Evolutionary conservation across 2,329 filamentous ascomycete genomes (phyloP), one percentile per base, ranked within the genome.

Genomic region (Aspergillus proliferans): DNA sequence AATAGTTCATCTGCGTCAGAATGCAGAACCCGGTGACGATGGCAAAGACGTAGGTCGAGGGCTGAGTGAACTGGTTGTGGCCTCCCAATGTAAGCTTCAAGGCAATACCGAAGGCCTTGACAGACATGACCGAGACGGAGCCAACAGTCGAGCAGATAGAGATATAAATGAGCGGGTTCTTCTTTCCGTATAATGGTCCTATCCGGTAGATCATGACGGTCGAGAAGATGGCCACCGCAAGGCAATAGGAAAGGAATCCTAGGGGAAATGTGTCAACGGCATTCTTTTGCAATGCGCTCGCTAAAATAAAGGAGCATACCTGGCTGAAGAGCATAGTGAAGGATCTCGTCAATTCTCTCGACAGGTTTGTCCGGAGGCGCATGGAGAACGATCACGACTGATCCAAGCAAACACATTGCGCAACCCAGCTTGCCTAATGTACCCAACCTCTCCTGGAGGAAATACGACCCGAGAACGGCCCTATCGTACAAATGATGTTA

Each of bases 1-100:
- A 95, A 72, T 98, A 98, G 72, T 98, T 98, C 93, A 98, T 97
- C 77, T 98, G 93, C 7, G 91, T 96, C 58, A 98, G 71, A 65
- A 98, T 97, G 76, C 93, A 98, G 56, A 96, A 88, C 3, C 80
- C 78, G 0, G 91, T 93, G 56, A 97, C 82, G 57, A 98, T 96
- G 71, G 92, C 85, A 69, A 98, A 98, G 55, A 96, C 91, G 62
- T 98, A 98, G 51, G 94, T 98, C 45, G 90, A 95, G 2, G 94
- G 88, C 60, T 95, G 88, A 4, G 82, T 83, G 70, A 98, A 96
- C 70, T 98, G 93, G 71, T 98, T 98, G 71, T 94, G 86, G 47
- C 92, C 93, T 43, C 80, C 84, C 58, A 98, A 82, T 0, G 92
- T 97, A 64, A 98, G 83, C 74, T 98, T 98, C 57, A 98, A 78